Base-by-base conservation (phyloP, 2,329 filamentous ascomycete species). In the Aspergillus tamarii region DNA sequence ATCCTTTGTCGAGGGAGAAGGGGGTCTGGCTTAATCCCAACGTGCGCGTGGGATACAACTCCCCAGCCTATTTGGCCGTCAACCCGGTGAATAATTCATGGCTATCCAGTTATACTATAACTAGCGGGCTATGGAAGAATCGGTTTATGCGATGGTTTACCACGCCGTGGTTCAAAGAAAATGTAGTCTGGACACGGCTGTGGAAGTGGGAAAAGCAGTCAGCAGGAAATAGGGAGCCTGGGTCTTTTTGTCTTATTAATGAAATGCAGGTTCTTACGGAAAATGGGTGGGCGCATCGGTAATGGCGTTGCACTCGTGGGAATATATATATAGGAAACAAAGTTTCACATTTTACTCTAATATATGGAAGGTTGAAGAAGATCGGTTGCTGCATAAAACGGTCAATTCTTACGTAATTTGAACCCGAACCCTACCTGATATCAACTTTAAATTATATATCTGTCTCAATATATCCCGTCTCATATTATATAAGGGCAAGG, bases 11-110 rank as follows among this genome's bases (percentile, higher is more conserved):
- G 6, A 30, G 16, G 2, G 56, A 62, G 50, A 68, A 80, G 60
- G 88, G 90, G 57, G 86, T 92, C 7, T 92, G 83, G 74, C 72
- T 92, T 45, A 93, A 93, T 73, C 89, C 90, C 1, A 84, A 84
- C 14, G 89, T 92, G 12, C 82, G 89, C 10, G 90, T 92, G 6
- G 88, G 84, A 2, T 92, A 92, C 72, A 87, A 82, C 66, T 73
- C 76, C 3, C 64, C 74, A 0, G 86, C 86, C 1, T 89, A 89
- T 71, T 74, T 80, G 12, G 75, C 77, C 19, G 83, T 86, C 5
- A 66, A 69, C 43, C 48, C 64, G 3, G 26, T n/a, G 3, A 34
- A 28, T 2, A 16, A 5, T 9, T 26, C 14, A 16, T 62, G 54
- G 60, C 7, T 62, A 7, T 57, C 60, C 4, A 32, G 26, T 1